Evolutionary conservation across 2,329 filamentous ascomycete species (phyloP).

Genomic region (Eurotiales sp.): DNA sequence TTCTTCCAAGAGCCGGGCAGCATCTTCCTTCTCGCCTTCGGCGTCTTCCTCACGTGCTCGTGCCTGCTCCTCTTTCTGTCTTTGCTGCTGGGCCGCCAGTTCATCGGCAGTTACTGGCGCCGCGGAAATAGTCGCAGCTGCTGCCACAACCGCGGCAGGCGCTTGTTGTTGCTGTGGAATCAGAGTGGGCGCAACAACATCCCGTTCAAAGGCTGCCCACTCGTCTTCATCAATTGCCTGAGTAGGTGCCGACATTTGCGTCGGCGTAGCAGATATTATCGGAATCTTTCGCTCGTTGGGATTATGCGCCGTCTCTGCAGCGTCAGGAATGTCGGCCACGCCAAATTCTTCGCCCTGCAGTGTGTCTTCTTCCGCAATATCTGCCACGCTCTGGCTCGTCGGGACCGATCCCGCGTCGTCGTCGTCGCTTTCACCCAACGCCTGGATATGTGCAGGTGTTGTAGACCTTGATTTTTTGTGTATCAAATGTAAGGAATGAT

Average conservation of each 20-base stretch:
- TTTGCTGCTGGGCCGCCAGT: constrained; percentile 52
- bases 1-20: constrained; percentile 65
- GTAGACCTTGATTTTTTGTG: constrained; percentile 44
- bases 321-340: constrained; percentile 18
- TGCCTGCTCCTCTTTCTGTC: constrained; percentile 42
- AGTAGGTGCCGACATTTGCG: constrained; percentile 14
- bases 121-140: constrained; percentile 62
- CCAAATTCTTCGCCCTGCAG: constrained; percentile 25
- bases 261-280: constrained; percentile 3
- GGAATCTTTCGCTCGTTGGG: constrained; percentile 10
- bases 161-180: constrained; percentile 26
- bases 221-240: constrained; percentile 66
- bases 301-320: constrained; percentile 9
- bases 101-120: constrained; percentile 65
- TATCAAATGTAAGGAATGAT: constrained; percentile 28
- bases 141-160: constrained; percentile 28
- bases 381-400: neutral
- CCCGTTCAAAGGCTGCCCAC: constrained; percentile 83
- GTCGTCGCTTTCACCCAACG: constrained; percentile 24
- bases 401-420: constrained; percentile 1
- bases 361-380: constrained; percentile 25
- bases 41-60: constrained; percentile 49
- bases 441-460: constrained; percentile 27
- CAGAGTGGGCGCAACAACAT: constrained; percentile 57
- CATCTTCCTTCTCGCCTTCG: constrained; percentile 73